A percentile compares a stretch with the other conserved stretches of the same genome.
phyloP scores from a whole-genome alignment of 371 early-diverging fungal genomes.

The Mortierella sp. region DNA sequence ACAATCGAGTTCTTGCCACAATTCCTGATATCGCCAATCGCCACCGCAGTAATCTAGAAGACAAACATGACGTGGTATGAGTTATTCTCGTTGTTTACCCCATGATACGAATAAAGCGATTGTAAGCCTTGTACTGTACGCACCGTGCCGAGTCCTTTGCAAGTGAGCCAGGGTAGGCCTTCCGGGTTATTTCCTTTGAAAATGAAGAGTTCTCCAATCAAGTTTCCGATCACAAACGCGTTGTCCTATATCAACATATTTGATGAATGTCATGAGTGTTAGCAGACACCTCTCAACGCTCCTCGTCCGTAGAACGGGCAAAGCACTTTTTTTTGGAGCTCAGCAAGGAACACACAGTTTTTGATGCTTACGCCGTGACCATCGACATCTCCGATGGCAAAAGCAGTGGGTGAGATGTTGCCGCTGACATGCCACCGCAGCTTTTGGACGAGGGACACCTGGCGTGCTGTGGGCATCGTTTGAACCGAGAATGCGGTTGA shows the following conservation, averaged over 20 bases:
- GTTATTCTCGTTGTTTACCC: neutral
- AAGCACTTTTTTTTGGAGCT: conserved; percentile 4
- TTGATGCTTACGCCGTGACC: conserved; percentile 75
- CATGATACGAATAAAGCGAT: neutral
- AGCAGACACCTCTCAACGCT: neutral
- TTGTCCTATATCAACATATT: conserved; percentile 67
- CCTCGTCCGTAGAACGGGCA: neutral
- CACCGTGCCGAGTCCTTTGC: conserved; percentile 76
- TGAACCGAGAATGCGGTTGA: neutral
- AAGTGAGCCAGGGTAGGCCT: conserved; percentile 68
- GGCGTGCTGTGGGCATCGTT: conserved; percentile 43
- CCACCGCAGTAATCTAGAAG: conserved; percentile 74
- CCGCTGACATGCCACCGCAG: conserved; percentile 85
- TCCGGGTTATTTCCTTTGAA: conserved; percentile 77
- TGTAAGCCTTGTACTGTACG: conserved; percentile 16
- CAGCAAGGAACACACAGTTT: neutral
- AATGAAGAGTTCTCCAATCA: conserved; percentile 84
- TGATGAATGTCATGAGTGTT: neutral
- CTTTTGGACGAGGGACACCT: conserved; percentile 79
- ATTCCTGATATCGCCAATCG: conserved; percentile 77
- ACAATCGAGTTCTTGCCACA: conserved; percentile 77
- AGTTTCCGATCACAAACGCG: conserved; percentile 88
- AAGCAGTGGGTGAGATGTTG: conserved; percentile 85
- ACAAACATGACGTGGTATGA: too few relatives aligned
- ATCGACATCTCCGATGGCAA: conserved; percentile 87